Base-by-base conservation (phyloP, 495 filamentous ascomycete genomes). In the Terfezia claveryi region DNA sequence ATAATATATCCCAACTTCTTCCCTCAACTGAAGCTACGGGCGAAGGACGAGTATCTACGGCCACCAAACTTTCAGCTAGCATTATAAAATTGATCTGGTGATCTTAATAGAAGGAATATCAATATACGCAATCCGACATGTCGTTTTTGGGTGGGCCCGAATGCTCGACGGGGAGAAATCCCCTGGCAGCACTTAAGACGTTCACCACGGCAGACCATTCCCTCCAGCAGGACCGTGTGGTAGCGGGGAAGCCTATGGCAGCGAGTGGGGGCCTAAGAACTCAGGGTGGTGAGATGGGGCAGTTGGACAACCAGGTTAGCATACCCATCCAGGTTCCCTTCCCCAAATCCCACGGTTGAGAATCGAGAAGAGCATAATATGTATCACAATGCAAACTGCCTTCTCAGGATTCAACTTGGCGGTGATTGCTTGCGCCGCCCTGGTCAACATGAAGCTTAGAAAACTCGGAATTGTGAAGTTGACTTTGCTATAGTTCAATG, bases 161-260 rank as follows among this genome's bases (percentile, higher is more conserved):
- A 70, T 98, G 91, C 74, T 96, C 91, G 51, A 94, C 91, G 46
- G 87, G 84, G 54, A 86, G 80, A 63, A 98, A 96, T 69, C 92
- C 92, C 54, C 80, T 98, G 56, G 86, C 82, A 62, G 92, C 95
- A 75, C 93, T 98, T 67, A 82, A 84, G 36, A 98, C 96, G 67
- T 85, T 93, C 66, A 83, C 87, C 53, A 80, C 86, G 62, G 85
- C 94, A 71, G 91, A 96, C 72, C 94, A 88, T 71, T 86, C 82
- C 32, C 75, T 94, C 54, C 89, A 95, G 67, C 76, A 87, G 60
- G 91, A 98, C 68, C 74, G 91, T 41, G 72, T 95, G 56, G 80
- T 81, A 38, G 83, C 84, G 59, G 71, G 80, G 54, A 78, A 80
- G 32, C 77, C 81, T 1, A 76, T 67, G 36, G 73, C 72, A 23